phyloP scores from a whole-genome alignment of 108 stramenopile species.

The Pseudonitzschia pungens region DNA sequence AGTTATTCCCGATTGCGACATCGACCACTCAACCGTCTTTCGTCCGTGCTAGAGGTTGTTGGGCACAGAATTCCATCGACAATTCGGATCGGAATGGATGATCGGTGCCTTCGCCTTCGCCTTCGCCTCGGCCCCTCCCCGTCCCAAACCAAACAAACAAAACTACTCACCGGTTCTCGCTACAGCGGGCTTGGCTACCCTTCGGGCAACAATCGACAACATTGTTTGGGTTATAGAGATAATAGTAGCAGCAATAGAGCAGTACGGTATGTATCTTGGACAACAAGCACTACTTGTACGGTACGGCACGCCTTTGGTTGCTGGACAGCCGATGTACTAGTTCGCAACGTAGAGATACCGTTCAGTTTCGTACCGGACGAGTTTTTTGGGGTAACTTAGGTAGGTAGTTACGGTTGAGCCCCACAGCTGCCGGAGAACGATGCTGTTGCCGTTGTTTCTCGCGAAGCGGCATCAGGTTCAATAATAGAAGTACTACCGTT shows the following conservation, averaged over 20 bases:
- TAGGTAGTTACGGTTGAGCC: too few relatives aligned
- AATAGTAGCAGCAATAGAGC: too few relatives aligned
- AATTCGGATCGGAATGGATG: too few relatives aligned
- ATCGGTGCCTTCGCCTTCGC: too few relatives aligned
- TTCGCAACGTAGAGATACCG: neutral
- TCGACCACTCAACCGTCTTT: constrained; percentile 1
- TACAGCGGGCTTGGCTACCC: constrained; percentile 29
- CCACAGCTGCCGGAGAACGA: too few relatives aligned
- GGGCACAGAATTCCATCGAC: too few relatives aligned
- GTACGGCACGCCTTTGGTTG: neutral
- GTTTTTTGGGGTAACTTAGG: neutral
- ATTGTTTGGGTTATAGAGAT: constrained; percentile 14
- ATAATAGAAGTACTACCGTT: too few relatives aligned
- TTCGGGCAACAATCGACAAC: constrained; percentile 42
- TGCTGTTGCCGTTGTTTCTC: too few relatives aligned
- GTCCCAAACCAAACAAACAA: neutral
- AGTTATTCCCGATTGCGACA: neutral
- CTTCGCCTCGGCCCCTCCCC: too few relatives aligned
- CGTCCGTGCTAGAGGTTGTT: constrained; percentile 1
- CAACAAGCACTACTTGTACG: too few relatives aligned
- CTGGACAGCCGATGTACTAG: neutral
- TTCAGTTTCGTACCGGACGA: neutral
- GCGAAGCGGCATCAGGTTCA: too few relatives aligned
- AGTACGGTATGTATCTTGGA: too few relatives aligned
- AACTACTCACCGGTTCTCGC: constrained; percentile 30